Evolutionary conservation across 2,329 filamentous ascomycete genomes (phyloP), one percentile per base, ranked within the genome.

Genomic region (Fusarium sp.): DNA sequence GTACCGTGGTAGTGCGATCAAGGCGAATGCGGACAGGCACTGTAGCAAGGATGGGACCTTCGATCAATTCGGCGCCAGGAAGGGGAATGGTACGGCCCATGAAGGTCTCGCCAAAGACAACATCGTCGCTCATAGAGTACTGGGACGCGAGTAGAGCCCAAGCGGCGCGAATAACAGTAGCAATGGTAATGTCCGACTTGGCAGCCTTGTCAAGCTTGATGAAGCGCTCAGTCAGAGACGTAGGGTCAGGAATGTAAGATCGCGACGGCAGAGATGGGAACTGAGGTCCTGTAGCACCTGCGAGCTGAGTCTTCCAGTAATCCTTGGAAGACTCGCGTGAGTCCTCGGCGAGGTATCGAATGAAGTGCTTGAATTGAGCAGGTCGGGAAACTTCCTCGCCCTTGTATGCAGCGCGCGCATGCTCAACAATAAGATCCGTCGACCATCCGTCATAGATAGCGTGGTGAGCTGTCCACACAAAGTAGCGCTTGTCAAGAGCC

Each of bases 361-460:
- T 57, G 16, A 75, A 75, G 56, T 75, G 73, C 49, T 74, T 75
- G n/a, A 75, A 75, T 22, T 74, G 63, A n/a, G 73, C 71, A 6
- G 70, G 67, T 22, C 71, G 65, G 0, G 71, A 72, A 1, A 75
- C 55, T 18, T 64, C 45, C 0, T 64, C 61, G 0, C 71, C 73
- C 24, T 70, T 63, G 38, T 70, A 75, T 5, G 68, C 73, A 16
- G 70, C 68, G 6, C 65, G 58, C 8, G 67, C 71, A 27, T 75
- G 71, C 24, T 75, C 73, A 1, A 75, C 54, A 1, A 75, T 75
- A 2, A 75, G 70, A 6, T 74, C 70, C 1, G 70, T 75, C 1
- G 74, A 76, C 75, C 76, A 79, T 13, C 76, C 78, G 13, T 79
- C 78, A 7, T 78, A 79, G 4, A 78, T 64, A 11, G 77, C 74